Evolutionary conservation across 1,139 yeast genomes (phyloP).

Genomic region (Maudiozyma humilis): DNA sequence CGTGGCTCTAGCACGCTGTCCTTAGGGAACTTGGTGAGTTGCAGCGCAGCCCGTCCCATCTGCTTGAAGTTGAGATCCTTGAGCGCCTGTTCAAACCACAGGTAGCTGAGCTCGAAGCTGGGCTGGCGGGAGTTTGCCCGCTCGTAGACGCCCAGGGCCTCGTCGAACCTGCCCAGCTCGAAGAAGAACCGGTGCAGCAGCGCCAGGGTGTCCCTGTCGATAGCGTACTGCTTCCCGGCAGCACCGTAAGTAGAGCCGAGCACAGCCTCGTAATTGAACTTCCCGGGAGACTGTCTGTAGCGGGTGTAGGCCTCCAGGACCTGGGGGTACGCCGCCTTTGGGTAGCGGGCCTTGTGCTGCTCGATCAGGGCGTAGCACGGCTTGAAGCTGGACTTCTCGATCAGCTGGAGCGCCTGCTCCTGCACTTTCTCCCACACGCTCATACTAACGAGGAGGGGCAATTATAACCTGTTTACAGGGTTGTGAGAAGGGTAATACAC

Average conservation of each 20-base stretch:
- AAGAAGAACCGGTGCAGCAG: slow-evolving; percentile 23
- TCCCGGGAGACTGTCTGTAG: slow-evolving; percentile 24
- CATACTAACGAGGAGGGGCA: neutral
- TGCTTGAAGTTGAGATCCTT: slow-evolving; percentile 22
- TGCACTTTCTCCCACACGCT: slow-evolving; percentile 13
- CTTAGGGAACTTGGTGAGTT: slow-evolving; percentile 18
- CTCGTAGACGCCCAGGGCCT: slow-evolving; percentile 24
- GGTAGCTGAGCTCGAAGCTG: slow-evolving; percentile 21
- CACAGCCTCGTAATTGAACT: slow-evolving; percentile 17
- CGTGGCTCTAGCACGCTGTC: slow-evolving; percentile 13
- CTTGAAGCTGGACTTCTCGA: slow-evolving; percentile 23
- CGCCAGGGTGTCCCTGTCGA: slow-evolving; percentile 22
- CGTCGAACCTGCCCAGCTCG: slow-evolving; percentile 21
- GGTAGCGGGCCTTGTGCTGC: slow-evolving; percentile 18
- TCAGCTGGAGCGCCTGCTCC: slow-evolving; percentile 21
- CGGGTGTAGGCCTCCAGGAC: slow-evolving; percentile 24
- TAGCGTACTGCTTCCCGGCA: slow-evolving; percentile 16
- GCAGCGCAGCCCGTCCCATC: slow-evolving; percentile 23
- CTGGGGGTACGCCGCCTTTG: slow-evolving; percentile 21
- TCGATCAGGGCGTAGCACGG: slow-evolving; percentile 21
- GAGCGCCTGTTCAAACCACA: slow-evolving; percentile 26
- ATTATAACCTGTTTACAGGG: too few species aligned
- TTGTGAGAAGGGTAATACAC: neutral
- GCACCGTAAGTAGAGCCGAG: slow-evolving; percentile 16
- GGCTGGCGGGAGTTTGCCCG: slow-evolving; percentile 25